Evolutionary conservation across 164 flowering plant genomes (phyloP), one percentile per base, ranked within the genome.

Genomic region (Chimonanthus salicifolius): DNA sequence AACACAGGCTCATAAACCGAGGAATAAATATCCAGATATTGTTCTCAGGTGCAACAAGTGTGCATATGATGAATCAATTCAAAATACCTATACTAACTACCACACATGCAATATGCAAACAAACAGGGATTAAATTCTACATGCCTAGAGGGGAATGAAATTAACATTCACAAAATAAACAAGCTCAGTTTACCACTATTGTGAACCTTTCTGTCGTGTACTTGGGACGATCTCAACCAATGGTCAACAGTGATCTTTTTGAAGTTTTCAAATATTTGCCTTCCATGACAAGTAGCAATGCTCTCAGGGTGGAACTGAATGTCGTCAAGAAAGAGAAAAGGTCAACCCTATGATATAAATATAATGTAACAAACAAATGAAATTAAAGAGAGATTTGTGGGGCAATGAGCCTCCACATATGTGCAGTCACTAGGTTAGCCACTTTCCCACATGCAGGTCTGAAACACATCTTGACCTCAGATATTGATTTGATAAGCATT

Each of bases 241-340:
- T 93, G 87, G 72, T 94, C 94, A 18, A 83, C 77, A 11, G 99
- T 96, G 45, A 92, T 86, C 68, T 88, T 87, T 74, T 85, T 84
- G 81, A 96, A 96, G 78, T 96, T 96, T 74, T 87, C 79, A 74
- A 95, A 92, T 78, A 95, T 83, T 80, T 85, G 81, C 75, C 87
- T 89, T 66, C 99, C 99, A 72, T 88, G 79, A 75, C 72, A 76
- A 51, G 99, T 95, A 62, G 97, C 99, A 72, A 95, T 77, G 76
- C 99, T 95, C 81, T 95, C 99, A 4, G 99, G 99, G 78, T 95
- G 99, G 80, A 95, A 95, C 99, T 95, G 89, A 71, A 71, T 49
- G 45, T 68, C 49, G 60, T 13, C 15, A 54, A 10, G 10, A 54
- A n/a, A 54, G 60, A 54, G 10, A 9, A 10, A 54, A 10, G 16